These are phyloP conservation scores for Saccharomyces paradoxus DNA, from an alignment of 805 yeast species.

Conservation along the genomic window DNA sequence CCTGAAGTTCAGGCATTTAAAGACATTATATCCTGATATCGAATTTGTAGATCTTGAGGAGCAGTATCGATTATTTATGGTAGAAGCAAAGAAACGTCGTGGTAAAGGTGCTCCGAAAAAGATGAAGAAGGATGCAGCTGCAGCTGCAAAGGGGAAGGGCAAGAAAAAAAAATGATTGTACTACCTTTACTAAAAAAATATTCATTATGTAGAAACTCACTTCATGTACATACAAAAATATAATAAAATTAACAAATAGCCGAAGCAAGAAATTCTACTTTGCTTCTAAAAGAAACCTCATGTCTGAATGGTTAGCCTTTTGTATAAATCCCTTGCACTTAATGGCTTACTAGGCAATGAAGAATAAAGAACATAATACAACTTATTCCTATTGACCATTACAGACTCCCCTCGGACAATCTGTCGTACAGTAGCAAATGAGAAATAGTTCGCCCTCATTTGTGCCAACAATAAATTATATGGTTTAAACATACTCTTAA, in stretches of 20 bases:
- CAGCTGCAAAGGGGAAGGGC: conserved; percentile 30
- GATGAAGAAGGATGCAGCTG: conserved; percentile 39
- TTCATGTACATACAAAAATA: background rate
- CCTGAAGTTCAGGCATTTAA: conserved; percentile 54
- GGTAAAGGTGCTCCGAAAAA: conserved; percentile 85
- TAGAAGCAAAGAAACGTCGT: conserved; percentile 64
- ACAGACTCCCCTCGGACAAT: conserved; percentile 39
- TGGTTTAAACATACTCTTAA: conserved; percentile 41
- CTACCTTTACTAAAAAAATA: background rate
- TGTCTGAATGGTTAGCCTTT: background rate
- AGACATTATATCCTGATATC: conserved; percentile 41
- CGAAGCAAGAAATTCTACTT: background rate
- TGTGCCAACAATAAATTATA: conserved; percentile 36
- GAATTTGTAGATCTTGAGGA: conserved; percentile 61
- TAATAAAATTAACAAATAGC: background rate
- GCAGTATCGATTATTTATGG: conserved; percentile 58
- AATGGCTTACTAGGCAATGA: conserved; percentile 40
- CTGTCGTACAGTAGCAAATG: conserved; percentile 33
- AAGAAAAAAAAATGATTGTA: conserved; percentile 33
- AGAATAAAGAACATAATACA: conserved; percentile 46
- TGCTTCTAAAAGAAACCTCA: background rate
- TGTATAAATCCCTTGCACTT: conserved; percentile 1
- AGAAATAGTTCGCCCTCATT: conserved; percentile 37
- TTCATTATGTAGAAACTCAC: background rate
- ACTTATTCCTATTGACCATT: conserved; percentile 38